Base-by-base conservation (phyloP, 2,329 filamentous ascomycete species). In the Aureobasidium sp. region DNA sequence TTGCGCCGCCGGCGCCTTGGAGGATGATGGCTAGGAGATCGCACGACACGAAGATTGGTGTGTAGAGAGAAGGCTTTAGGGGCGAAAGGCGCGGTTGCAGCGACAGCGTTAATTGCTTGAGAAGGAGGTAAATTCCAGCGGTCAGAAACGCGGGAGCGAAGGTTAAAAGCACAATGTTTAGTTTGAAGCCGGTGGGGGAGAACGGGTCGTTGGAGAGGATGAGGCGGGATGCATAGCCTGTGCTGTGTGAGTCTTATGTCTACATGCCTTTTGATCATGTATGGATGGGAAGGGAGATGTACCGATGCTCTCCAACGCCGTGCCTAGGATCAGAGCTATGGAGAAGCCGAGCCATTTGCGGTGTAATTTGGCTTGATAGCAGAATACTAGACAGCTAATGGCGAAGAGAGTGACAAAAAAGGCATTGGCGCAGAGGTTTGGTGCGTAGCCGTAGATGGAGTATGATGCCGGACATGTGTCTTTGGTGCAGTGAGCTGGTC, bases 31-130 rank as follows among this genome's bases (percentile, higher is more conserved):
- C 82, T 59, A 83, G 67, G 45, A 86, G 65, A 65, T 87, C 84
- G 67, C 80, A 83, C n/a, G 74, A 68, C 65, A 86, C 81, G 72
- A 87, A 87, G 64, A 85, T 78, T 70, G 79, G 79, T 12, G 83
- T 84, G 78, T 72, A 72, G 37, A 62, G 62, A 6, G 60, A 62
- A 1, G 71, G 70, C 12, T 69, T 67, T 17, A 74, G 64, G 2
- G 70, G 66, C 36, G 64, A 67, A 61, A 71, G 67, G 55, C 47
- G 56, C 2, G 69, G 64, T 27, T 75, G 76, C 49, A 77, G 78
- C 65, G 73, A 75, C 2, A 78, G 63, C 60, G 77, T 73, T 15
- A 78, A 70, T 64, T 77, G 75, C 65, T 77, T 76, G 41, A 78
- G 70, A 0, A 74, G 76, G 37, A 79, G 72, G 57, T 79, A 80